Evolutionary conservation across 805 yeast genomes (phyloP), one percentile per base, ranked within the genome.

Genomic region (Schwanniomyces pseudopolymorphus): DNA sequence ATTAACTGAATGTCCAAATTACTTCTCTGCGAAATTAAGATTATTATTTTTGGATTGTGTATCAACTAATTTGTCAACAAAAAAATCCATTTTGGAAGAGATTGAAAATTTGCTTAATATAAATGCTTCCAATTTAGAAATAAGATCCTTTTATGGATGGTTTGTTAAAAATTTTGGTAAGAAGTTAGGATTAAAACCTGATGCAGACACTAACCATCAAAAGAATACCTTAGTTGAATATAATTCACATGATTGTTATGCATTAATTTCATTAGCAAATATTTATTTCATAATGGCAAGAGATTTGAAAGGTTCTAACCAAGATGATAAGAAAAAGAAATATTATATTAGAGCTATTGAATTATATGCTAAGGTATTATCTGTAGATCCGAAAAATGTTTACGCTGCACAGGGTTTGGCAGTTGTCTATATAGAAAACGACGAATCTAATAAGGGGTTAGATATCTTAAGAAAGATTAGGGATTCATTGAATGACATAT

Each of bases 341-440:
- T 85, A 89, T 45, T 92, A 86, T 62, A 74, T 85, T 39, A 82
- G 96, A 65, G 97, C 97, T n/a, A 86, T 91, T 11, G 97, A 92
- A 67, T 74, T 94, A 48, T 92, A 83, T 64, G 87, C 89, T 58
- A 94, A 94, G 67, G 97, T 89, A 1, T 70, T 94, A 44, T 84
- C 87, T 42, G 68, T 90, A 24, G 98, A 94, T 68, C 81, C 91
- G 2, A 75, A 78, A 54, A 89, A 92, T 61, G 92, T 91, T 1
- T 94, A 85, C 70, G 99, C 99, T 4, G 98, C 99, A 1, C 99
- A 94, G 66, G 99, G 99, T 45, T 77, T 94, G 51, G 98, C 97
- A 1, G 89, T 94, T 46, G 82, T 90, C 4, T 87, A 89, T 64
- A 95, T 96, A 9, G 97, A 92, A 58, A 85, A 84, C 58, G 84